Evolutionary conservation across 1,284 basidiomycete genomes (phyloP).

Genomic region (Sparassis latifolia): DNA sequence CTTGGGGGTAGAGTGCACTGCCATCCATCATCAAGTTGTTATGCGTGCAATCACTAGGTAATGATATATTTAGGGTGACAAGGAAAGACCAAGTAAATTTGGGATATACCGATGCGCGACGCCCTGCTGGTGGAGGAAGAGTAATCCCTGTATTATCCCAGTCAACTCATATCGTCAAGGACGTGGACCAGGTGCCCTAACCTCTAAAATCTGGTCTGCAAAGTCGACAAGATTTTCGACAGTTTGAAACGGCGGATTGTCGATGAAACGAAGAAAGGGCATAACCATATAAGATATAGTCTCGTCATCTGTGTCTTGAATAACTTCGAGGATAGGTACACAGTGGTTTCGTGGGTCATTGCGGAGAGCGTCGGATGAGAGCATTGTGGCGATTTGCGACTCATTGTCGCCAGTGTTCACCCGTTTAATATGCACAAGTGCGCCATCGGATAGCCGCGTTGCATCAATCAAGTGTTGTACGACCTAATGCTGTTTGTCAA

Average conservation of each 20-base stretch:
- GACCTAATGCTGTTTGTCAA: background rate
- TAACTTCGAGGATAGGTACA: slow-evolving; percentile 15
- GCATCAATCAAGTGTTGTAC: background rate
- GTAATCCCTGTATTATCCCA: background rate
- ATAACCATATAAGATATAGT: slow-evolving; percentile 14
- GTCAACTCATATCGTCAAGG: background rate
- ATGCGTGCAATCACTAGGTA: slow-evolving; percentile 29
- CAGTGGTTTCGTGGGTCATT: slow-evolving; percentile 21
- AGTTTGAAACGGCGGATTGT: slow-evolving; percentile 15
- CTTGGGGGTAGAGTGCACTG: slow-evolving; percentile 15
- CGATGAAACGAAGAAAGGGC: slow-evolving; percentile 13
- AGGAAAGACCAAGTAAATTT: background rate
- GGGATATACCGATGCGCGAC: slow-evolving; percentile 5
- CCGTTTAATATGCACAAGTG: background rate
- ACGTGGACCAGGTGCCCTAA: background rate
- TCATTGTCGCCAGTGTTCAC: slow-evolving; percentile 3
- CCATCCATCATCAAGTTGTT: slow-evolving; percentile 33
- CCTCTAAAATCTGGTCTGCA: slow-evolving; percentile 4
- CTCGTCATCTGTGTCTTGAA: slow-evolving; percentile 9
- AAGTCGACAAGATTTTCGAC: slow-evolving; percentile 21
- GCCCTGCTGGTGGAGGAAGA: slow-evolving; percentile 6
- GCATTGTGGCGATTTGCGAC: slow-evolving; percentile 8
- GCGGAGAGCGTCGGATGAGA: slow-evolving; percentile 11
- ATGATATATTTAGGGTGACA: background rate
- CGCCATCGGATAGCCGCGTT: background rate